These are phyloP conservation scores for Purshia tridentata DNA, from an alignment of 306 rosid genomes.

Conservation along the genomic window DNA sequence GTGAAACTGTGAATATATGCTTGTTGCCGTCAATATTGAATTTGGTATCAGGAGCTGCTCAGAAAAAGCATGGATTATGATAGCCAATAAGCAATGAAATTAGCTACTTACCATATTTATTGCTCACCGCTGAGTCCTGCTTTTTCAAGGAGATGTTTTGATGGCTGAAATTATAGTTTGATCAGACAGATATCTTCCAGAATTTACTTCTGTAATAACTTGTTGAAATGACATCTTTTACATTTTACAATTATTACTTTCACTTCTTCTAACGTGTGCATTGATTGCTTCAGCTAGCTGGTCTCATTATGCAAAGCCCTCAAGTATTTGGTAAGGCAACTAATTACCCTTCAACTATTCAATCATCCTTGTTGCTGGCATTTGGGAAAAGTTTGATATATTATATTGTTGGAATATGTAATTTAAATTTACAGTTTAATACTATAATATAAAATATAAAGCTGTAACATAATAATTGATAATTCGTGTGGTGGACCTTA, in stretches of 20 bases:
- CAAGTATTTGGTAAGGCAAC: too few relatives aligned
- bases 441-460: too few relatives aligned
- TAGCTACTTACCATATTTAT: conserved; percentile 23
- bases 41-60: background rate
- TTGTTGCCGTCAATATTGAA: background rate
- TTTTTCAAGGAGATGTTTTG: background rate
- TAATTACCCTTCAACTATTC: too few relatives aligned
- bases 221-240: conserved; percentile 33
- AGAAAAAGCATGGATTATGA: background rate
- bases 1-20: background rate
- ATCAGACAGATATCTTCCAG: conserved; percentile 36
- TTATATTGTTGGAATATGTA: too few relatives aligned
- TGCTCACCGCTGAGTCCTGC: conserved; percentile 13
- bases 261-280: background rate
- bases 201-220: conserved; percentile 44
- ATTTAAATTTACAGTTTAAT: too few relatives aligned
- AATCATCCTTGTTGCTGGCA: too few relatives aligned
- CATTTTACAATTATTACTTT: background rate
- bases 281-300: too few relatives aligned
- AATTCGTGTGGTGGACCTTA: conserved; percentile 28
- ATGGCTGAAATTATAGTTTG: conserved; percentile 27
- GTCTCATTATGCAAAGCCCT: too few relatives aligned
- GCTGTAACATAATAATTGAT: conserved; percentile 18
- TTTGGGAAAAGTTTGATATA: too few relatives aligned
- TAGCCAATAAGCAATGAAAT: conserved; percentile 2